Percentiles rank a stretch among this genome's conserved stretches.
These are phyloP conservation scores for Hygrophorus pudorinus DNA, from an alignment of 768 basidiomycete species.

Conservation along the genomic window DNA sequence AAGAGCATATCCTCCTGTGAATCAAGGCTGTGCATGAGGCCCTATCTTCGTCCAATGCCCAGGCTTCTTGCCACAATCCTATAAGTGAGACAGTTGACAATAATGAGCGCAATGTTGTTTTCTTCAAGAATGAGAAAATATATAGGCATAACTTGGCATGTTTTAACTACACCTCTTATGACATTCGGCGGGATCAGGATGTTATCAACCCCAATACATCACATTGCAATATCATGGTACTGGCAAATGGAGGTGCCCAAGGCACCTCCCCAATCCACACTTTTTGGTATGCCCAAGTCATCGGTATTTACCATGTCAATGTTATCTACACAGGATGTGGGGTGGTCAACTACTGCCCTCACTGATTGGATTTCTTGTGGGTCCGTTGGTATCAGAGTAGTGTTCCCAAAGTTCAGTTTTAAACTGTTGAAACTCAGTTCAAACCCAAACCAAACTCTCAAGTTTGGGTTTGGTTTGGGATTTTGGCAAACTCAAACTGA, in stretches of 20 bases:
- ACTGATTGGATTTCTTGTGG: too few species aligned
- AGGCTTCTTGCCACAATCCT: too few species aligned
- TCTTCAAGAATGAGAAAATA: slow-evolving; percentile 11
- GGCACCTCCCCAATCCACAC: slow-evolving; percentile 18
- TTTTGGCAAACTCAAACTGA: too few species aligned
- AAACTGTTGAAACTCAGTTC: too few species aligned
- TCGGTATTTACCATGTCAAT: slow-evolving; percentile 21
- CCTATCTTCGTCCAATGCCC: too few species aligned
- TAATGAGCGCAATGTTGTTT: slow-evolving; percentile 9
- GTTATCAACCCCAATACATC: slow-evolving; percentile 24
- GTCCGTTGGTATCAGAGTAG: too few species aligned
- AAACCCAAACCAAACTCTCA: too few species aligned
- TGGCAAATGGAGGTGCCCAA: slow-evolving; percentile 22
- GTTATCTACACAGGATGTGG: slow-evolving; percentile 9
- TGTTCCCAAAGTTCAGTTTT: too few species aligned
- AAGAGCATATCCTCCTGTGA: slow-evolving; percentile 3
- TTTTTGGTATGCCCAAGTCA: slow-evolving; percentile 21
- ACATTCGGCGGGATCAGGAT: slow-evolving; percentile 27
- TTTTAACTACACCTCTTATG: slow-evolving; percentile 32
- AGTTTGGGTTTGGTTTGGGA: too few species aligned
- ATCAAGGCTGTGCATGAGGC: not conserved
- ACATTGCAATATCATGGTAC: too few species aligned
- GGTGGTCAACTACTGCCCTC: slow-evolving; percentile 2
- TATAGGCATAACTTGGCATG: slow-evolving; percentile 14
- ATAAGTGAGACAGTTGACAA: too few species aligned